Evolutionary conservation across 1,139 yeast species (phyloP).

Genomic region (Hansenula lynferdii): DNA sequence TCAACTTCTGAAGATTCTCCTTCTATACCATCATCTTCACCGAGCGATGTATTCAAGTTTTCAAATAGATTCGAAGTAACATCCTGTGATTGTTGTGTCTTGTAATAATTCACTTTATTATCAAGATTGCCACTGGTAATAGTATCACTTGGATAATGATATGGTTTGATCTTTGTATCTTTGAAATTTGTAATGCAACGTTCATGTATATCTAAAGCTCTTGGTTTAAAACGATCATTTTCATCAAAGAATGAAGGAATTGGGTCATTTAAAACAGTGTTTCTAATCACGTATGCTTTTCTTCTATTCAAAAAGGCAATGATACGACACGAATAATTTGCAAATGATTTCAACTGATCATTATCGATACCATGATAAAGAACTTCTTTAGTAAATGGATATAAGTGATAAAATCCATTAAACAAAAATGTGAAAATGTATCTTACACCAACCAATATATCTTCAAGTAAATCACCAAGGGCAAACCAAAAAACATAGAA

Average conservation of each 20-base stretch:
- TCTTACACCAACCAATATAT: conserved; percentile 12
- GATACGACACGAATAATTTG: conserved; percentile 17
- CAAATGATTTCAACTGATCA: conserved; percentile 9
- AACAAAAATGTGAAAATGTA: conserved; percentile 18
- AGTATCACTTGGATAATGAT: conserved; percentile 15
- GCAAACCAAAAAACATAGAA: conserved; percentile 16
- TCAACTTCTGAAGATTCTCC: conserved; percentile 2
- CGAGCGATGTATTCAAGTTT: background rate
- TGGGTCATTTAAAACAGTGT: conserved; percentile 15
- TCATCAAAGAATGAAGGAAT: conserved; percentile 10
- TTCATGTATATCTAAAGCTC: conserved; percentile 18
- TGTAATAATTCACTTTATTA: background rate
- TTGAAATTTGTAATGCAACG: conserved; percentile 12
- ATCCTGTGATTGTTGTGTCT: background rate
- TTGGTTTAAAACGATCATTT: conserved; percentile 13
- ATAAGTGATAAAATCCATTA: conserved; percentile 13
- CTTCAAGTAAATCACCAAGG: conserved; percentile 11
- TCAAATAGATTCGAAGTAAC: background rate
- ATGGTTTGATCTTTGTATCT: conserved; percentile 10
- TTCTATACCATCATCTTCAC: background rate
- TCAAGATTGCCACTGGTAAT: background rate
- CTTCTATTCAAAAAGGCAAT: conserved; percentile 17
- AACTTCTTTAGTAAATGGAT: conserved; percentile 7
- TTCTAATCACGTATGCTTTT: conserved; percentile 11
- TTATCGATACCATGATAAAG: conserved; percentile 1